A percentile compares a stretch with the other conserved stretches of the same genome.
phyloP scores from a whole-genome alignment of 2,329 filamentous ascomycete species.

The Xylaria sp. region DNA sequence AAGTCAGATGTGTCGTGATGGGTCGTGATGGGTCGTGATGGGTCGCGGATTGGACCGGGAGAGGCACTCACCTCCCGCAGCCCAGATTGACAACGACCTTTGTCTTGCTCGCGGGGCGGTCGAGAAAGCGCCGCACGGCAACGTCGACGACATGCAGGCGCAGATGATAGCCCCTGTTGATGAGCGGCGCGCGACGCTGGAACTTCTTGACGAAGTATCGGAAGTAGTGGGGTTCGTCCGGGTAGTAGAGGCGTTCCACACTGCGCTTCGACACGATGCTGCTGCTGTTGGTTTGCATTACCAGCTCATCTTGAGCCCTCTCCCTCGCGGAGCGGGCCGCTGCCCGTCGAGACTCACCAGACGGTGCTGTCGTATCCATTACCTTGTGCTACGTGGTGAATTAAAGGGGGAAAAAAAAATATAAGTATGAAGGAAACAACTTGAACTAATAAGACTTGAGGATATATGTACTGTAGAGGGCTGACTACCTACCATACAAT shows the following conservation, averaged over 20 bases:
- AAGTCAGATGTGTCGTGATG: conserved; percentile 17
- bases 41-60: too few relatives aligned
- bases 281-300: conserved; percentile 85
- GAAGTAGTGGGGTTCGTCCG: conserved; percentile 82
- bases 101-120: conserved; percentile 61
- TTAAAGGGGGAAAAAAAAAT: too few relatives aligned
- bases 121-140: conserved; percentile 78
- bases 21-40: too few relatives aligned
- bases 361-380: conserved; percentile 36
- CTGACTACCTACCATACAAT: too few relatives aligned
- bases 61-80: conserved; percentile 80
- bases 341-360: conserved; percentile 27
- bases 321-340: conserved; percentile 43
- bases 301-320: conserved; percentile 59
- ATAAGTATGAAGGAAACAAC: too few relatives aligned
- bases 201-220: conserved; percentile 88
- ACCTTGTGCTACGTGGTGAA: neutral
- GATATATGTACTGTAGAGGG: too few relatives aligned
- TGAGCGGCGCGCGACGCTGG: conserved; percentile 83
- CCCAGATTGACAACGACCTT: conserved; percentile 87
- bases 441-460: too few relatives aligned
- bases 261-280: conserved; percentile 93
- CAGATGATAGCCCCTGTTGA: conserved; percentile 90
- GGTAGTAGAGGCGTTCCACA: conserved; percentile 88
- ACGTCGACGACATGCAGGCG: conserved; percentile 85